Conservation (phyloP, 1,284 basidiomycete species). For the Fomitopsis palustris region DNA sequence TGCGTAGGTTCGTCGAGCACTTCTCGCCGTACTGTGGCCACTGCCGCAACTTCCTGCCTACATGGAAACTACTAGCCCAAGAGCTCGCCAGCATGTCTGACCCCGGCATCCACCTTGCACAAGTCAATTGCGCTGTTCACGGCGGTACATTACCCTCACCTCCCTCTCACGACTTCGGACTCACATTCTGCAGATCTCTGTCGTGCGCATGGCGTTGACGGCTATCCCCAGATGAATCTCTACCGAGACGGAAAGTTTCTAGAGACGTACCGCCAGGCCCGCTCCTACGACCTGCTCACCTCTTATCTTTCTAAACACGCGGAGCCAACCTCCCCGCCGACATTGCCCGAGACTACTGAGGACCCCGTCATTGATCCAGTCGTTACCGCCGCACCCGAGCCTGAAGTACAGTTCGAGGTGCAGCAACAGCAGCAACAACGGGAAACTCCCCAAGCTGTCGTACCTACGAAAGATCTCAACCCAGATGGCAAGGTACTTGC, state of each 20-base stretch:
- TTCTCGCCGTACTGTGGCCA: conserved; percentile 82
- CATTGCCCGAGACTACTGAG: conserved; percentile 13
- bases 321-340: conserved; percentile 23
- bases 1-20: conserved; percentile 62
- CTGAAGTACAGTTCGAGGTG: conserved; percentile 4
- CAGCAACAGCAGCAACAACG: conserved; percentile 2
- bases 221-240: conserved; percentile 80
- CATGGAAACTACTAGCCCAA: conserved; percentile 72
- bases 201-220: conserved; percentile 59
- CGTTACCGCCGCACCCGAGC: conserved; percentile 7
- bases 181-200: conserved; percentile 67
- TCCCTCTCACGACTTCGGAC: not conserved
- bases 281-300: conserved; percentile 47
- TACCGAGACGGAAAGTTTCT: conserved; percentile 66
- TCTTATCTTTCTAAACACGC: conserved; percentile 46
- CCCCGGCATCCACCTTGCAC: conserved; percentile 71
- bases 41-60: conserved; percentile 76
- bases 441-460: conserved; percentile 13
- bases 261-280: conserved; percentile 53
- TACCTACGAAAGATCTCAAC: conserved; percentile 39
- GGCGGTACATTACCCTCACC: conserved; percentile 57
- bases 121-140: conserved; percentile 82
- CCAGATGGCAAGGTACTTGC: conserved; percentile 58
- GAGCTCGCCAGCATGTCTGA: conserved; percentile 52
- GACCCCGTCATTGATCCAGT: not conserved